Evolutionary conservation across 2,329 filamentous ascomycete species (phyloP).

Genomic region (Penicillium glabrum): DNA sequence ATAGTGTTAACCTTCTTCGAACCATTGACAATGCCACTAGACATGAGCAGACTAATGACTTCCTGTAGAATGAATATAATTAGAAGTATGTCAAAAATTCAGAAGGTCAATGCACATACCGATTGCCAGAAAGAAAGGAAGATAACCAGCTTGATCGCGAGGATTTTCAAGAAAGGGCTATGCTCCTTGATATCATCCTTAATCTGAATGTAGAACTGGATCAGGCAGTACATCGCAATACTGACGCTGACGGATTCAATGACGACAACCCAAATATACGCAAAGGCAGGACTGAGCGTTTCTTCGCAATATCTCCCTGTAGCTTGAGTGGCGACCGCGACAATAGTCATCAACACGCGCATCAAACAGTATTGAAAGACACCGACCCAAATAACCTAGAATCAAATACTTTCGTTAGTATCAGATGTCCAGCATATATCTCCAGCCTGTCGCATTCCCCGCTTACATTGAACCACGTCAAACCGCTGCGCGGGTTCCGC

Average conservation of each 20-base stretch:
- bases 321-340: conserved; percentile 71
- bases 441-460: not conserved
- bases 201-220: conserved; percentile 83
- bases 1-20: conserved; percentile 64
- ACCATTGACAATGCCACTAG: conserved; percentile 63
- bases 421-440: not conserved
- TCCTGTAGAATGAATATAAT: conserved; percentile 34
- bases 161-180: conserved; percentile 73
- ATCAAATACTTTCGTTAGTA: conserved; percentile 2
- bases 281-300: conserved; percentile 73
- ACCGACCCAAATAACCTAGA: conserved; percentile 64
- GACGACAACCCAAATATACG: conserved; percentile 75
- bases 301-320: conserved; percentile 73
- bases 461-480: conserved; percentile 69
- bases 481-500: conserved; percentile 70
- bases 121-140: conserved; percentile 89
- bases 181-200: conserved; percentile 67
- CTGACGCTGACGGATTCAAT: conserved; percentile 72
- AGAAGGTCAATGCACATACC: conserved; percentile 31
- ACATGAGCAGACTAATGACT: conserved; percentile 62
- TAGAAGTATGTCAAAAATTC: not conserved
- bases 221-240: conserved; percentile 83
- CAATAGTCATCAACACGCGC: conserved; percentile 74
- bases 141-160: conserved; percentile 87
- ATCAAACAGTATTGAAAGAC: conserved; percentile 87